Conservation (phyloP, 164 flowering plant genomes). For the Kingdonia uniflora region DNA sequence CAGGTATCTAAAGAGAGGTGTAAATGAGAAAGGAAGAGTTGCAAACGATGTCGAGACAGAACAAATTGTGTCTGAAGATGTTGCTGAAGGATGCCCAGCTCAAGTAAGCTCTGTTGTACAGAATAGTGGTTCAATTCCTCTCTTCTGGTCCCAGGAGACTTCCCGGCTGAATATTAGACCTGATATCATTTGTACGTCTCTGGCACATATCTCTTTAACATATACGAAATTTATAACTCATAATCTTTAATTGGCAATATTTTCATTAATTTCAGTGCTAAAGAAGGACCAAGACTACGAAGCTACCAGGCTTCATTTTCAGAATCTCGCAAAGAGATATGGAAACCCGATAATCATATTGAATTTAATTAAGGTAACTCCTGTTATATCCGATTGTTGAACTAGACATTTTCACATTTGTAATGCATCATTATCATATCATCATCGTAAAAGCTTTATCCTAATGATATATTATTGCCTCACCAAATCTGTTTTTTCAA, state of each 20-base stretch:
- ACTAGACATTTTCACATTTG: not conserved
- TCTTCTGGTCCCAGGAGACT: conserved; percentile 98
- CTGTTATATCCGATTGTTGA: not conserved
- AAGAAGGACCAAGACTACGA: conserved; percentile 63
- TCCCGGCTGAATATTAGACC: conserved; percentile 82
- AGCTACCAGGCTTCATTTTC: conserved; percentile 87
- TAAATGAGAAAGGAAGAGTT: conserved; percentile 87
- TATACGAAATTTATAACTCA: not conserved
- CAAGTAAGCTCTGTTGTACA: conserved; percentile 89
- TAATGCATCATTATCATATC: not conserved
- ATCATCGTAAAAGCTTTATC: no score
- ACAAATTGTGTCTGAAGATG: conserved; percentile 82
- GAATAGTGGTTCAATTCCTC: conserved; percentile 93
- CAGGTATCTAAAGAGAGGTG: conserved; percentile 94
- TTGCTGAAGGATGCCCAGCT: conserved; percentile 40
- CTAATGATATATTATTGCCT: no score
- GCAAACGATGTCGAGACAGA: conserved; percentile 99
- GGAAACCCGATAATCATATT: conserved; percentile 82
- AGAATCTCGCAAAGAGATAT: conserved; percentile 84
- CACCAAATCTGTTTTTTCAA: no score
- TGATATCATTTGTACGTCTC: conserved; percentile 63
- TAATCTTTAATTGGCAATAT: conserved; percentile 10
- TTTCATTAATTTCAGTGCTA: conserved; percentile 44
- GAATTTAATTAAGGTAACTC: conserved; percentile 82
- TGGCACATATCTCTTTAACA: not conserved